Evolutionary conservation across 2,329 filamentous ascomycete species (phyloP).

Genomic region (Cryphonectria naterciae): DNA sequence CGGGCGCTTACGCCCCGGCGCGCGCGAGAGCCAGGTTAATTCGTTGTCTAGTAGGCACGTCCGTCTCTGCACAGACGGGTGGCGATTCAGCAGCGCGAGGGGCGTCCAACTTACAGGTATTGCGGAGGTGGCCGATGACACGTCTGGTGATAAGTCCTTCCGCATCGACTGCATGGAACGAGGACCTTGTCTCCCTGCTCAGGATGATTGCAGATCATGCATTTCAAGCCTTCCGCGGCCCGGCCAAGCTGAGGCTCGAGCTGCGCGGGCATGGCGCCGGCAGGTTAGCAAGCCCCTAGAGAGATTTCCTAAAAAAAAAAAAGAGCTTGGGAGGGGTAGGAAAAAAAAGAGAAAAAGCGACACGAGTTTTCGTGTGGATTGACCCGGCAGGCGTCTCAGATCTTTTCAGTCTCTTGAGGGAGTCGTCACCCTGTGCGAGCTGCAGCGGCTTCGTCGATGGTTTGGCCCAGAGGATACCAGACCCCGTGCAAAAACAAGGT

Average conservation of each 20-base stretch:
- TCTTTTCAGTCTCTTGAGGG: slow-evolving; percentile 71
- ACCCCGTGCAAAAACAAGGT: slow-evolving; percentile 16
- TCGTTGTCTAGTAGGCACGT: neutral
- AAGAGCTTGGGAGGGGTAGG: too few species aligned
- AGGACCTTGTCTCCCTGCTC: slow-evolving; percentile 32
- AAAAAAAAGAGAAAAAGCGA: slow-evolving; percentile 3
- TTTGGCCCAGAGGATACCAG: slow-evolving; percentile 28
- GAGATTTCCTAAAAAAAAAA: slow-evolving; percentile 8
- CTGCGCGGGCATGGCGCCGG: slow-evolving; percentile 18
- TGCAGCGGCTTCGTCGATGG: slow-evolving; percentile 52
- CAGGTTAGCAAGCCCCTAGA: slow-evolving; percentile 18
- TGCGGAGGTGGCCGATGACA: slow-evolving; percentile 33
- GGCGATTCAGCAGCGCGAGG: too few species aligned
- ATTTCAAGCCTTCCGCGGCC: slow-evolving; percentile 11
- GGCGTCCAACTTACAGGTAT: slow-evolving; percentile 19
- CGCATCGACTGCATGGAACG: slow-evolving; percentile 32
- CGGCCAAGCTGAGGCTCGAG: slow-evolving; percentile 6
- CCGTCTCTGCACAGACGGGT: neutral
- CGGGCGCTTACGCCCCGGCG: slow-evolving; percentile 7
- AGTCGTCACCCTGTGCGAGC: slow-evolving; percentile 53
- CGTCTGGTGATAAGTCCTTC: slow-evolving; percentile 33
- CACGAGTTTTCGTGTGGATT: slow-evolving; percentile 30
- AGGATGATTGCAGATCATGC: slow-evolving; percentile 21
- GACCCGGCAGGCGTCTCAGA: slow-evolving; percentile 58
- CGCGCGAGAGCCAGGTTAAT: neutral